Base-by-base conservation (phyloP, 805 yeast species). In the Starmerella stellata region DNA sequence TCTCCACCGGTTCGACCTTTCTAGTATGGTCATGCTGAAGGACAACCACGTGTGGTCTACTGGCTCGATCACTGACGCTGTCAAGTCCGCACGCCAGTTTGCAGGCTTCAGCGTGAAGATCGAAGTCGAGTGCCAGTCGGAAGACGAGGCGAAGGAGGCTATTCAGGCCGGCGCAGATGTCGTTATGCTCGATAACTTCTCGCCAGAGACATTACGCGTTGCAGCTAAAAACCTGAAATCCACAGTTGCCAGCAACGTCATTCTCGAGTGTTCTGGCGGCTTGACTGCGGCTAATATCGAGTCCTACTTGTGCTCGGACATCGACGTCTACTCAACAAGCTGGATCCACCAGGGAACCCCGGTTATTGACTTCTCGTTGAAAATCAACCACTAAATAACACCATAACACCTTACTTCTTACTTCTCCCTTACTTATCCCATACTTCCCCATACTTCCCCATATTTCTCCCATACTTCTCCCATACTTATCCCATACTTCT, bases 161-260 rank as follows among this genome's bases (percentile, higher is more conserved):
- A 87, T 87, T 50, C 71, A 64, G 14, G 93, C 95, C 1, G 95
- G 96, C 11, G 95, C 95, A 1, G 96, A 85, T 57, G 79, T 87
- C 17, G 76, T 87, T 44, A 85, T 85, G 96, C 67, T 85, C 52
- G 96, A 85, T 54, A 85, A 85, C 56, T 87, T 87, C 57, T 54
- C 65, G 3, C 80, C 82, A 2, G 69, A 65, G 1, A 77, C 66
- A 15, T 63, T 85, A 42, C 72, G 69, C 44, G 47, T 53, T 0
- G 87, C 77, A 16, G 93, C 95, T 1, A 54, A 54, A 21, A 66
- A 59, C 45, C 60, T 85, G 44, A 82, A 76, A 55, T 41, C 50
- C 2, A 64, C 63, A 47, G 80, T 79, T 73, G 50, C 54, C 3
- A 52, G 47, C 16, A 51, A 47, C 36, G 82, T 80, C 48, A 58